These are phyloP conservation scores for Fusarium zealandicum DNA, from an alignment of 2,329 filamentous ascomycete species.

Conservation along the genomic window DNA sequence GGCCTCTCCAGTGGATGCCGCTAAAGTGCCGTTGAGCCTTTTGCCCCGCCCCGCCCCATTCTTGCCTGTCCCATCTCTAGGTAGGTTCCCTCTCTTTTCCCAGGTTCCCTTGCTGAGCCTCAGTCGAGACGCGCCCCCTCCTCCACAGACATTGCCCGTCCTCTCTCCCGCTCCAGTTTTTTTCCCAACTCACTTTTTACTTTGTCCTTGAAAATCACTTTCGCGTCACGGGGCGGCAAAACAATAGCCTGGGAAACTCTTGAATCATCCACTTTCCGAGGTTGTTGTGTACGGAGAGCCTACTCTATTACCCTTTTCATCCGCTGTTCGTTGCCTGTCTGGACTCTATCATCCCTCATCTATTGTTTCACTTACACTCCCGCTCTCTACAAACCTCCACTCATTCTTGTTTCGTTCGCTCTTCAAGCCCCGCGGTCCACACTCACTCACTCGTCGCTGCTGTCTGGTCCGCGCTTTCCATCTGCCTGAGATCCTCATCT, in stretches of 20 bases:
- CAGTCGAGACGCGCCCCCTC: conserved; percentile 15
- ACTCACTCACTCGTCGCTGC: not conserved
- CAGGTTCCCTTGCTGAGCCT: conserved; percentile 2
- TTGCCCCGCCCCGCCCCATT: not conserved
- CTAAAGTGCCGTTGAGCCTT: conserved; percentile 2
- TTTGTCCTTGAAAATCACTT: conserved; percentile 7
- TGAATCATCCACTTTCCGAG: not conserved
- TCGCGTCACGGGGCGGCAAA: conserved; percentile 8
- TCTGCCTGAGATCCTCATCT: conserved; percentile 20
- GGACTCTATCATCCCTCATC: not conserved
- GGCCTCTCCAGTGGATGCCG: conserved; percentile 8
- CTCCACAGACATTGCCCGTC: conserved; percentile 23
- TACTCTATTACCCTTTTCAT: conserved; percentile 5
- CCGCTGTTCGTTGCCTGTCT: conserved; percentile 10
- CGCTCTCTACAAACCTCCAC: not conserved
- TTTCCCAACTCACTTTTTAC: conserved; percentile 8
- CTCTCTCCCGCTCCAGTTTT: conserved; percentile 33
- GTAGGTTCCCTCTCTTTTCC: too few relatives aligned
- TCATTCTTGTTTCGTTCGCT: not conserved
- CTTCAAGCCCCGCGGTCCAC: not conserved
- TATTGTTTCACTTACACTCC: conserved; percentile 28
- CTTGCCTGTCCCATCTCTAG: not conserved
- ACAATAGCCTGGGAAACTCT: not conserved
- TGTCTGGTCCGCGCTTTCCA: not conserved
- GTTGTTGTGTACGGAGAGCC: conserved; percentile 15